Evolutionary conservation across 306 rosid species (phyloP).

Genomic region (Chamaecrista fasciculata): DNA sequence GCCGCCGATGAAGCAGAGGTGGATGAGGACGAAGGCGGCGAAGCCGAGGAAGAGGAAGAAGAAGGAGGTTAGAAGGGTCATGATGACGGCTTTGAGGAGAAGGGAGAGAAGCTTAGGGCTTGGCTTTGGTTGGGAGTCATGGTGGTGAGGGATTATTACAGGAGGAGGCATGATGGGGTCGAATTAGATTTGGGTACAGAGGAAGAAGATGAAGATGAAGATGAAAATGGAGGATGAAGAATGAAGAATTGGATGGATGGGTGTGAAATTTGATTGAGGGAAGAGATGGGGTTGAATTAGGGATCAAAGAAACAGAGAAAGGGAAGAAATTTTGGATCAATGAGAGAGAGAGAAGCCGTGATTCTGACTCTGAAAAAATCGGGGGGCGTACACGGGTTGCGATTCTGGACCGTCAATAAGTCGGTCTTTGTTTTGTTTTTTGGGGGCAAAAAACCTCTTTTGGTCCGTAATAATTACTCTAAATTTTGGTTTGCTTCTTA

Average conservation of each 20-base stretch:
- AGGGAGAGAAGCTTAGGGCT: constrained; percentile 54
- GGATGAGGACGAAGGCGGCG: constrained; percentile 64
- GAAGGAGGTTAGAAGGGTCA: constrained; percentile 69
- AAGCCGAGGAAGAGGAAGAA: constrained; percentile 79
- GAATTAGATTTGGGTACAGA: not conserved
- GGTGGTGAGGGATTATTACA: not conserved
- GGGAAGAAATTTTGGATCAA: not conserved
- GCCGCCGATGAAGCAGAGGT: constrained; percentile 58
- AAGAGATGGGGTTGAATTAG: not conserved
- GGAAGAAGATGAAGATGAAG: not conserved
- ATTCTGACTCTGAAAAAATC: too few relatives aligned
- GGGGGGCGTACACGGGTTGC: too few relatives aligned
- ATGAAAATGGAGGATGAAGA: too few relatives aligned
- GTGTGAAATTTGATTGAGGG: not conserved
- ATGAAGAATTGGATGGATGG: not conserved
- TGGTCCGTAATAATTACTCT: too few relatives aligned
- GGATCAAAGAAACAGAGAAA: not conserved
- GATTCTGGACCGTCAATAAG: too few relatives aligned
- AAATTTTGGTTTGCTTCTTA: too few relatives aligned
- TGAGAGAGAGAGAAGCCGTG: too few relatives aligned
- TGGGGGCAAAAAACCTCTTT: too few relatives aligned
- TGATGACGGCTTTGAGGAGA: constrained; percentile 66
- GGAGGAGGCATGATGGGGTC: constrained; percentile 22
- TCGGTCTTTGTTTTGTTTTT: too few relatives aligned
- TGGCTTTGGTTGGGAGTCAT: constrained; percentile 46